phyloP scores from a whole-genome alignment of 768 basidiomycete genomes.

The Rossbeevera mucosa region DNA sequence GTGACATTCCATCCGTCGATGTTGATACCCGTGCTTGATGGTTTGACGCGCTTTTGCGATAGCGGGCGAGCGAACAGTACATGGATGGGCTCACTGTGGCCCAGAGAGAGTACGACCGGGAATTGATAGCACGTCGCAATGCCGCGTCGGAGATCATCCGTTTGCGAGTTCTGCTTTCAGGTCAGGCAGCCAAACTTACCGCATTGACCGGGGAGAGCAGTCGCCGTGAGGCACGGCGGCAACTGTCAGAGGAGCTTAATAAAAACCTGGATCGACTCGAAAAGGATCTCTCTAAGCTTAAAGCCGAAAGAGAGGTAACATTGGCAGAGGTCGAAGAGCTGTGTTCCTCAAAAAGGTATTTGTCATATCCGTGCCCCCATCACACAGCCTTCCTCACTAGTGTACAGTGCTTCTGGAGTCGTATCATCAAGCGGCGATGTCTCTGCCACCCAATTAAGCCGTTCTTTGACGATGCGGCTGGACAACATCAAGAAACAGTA shows the following conservation, averaged over 20 bases:
- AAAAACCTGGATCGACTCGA: slow-evolving; percentile 76
- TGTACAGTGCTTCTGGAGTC: slow-evolving; percentile 25
- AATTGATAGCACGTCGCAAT: slow-evolving; percentile 81
- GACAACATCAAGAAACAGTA: slow-evolving; percentile 88
- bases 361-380: slow-evolving; percentile 2
- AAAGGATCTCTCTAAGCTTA: slow-evolving; percentile 79
- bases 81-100: slow-evolving; percentile 91
- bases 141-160: slow-evolving; percentile 90
- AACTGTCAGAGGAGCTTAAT: slow-evolving; percentile 73
- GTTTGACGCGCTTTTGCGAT: slow-evolving; percentile 4
- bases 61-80: slow-evolving; percentile 90
- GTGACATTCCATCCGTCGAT: slow-evolving; percentile 40
- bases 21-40: background rate
- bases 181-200: slow-evolving; percentile 82
- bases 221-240: slow-evolving; percentile 72
- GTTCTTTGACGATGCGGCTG: slow-evolving; percentile 78
- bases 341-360: slow-evolving; percentile 65
- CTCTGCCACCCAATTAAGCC: slow-evolving; percentile 44
- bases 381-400: slow-evolving; percentile 22
- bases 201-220: slow-evolving; percentile 78
- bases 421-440: slow-evolving; percentile 31
- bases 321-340: slow-evolving; percentile 94
- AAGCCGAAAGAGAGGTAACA: slow-evolving; percentile 86
- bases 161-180: slow-evolving; percentile 78
- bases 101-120: slow-evolving; percentile 90